These are phyloP conservation scores for Rhizoclosmatium sp. DNA, from an alignment of 192 early-diverging fungal genomes.

Conservation along the genomic window DNA sequence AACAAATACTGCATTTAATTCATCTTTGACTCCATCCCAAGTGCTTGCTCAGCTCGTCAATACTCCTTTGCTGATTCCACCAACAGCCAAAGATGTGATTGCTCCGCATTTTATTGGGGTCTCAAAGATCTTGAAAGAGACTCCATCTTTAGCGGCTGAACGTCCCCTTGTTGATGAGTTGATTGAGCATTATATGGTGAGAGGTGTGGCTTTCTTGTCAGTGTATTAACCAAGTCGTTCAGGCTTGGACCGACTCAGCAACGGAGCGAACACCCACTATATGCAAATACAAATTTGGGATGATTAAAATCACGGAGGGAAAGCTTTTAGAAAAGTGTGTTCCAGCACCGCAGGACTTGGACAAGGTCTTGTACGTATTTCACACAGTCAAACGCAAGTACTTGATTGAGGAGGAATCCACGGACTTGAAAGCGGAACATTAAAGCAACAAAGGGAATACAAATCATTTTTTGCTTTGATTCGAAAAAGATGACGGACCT, in stretches of 20 bases:
- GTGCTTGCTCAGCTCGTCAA: too few relatives aligned
- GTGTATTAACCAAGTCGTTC: too few relatives aligned
- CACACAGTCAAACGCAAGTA: neutral
- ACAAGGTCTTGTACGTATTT: neutral
- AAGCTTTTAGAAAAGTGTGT: constrained; percentile 6
- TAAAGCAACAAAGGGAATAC: too few relatives aligned
- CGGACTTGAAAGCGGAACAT: too few relatives aligned
- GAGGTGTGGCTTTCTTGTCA: too few relatives aligned
- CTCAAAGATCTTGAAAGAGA: neutral
- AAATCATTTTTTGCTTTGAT: too few relatives aligned
- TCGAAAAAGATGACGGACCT: neutral
- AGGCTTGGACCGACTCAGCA: too few relatives aligned
- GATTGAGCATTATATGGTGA: neutral
- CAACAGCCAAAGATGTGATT: neutral
- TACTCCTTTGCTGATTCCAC: neutral
- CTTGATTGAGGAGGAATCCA: neutral
- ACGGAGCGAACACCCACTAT: neutral
- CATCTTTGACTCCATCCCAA: neutral
- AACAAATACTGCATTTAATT: neutral
- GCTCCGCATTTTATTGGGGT: neutral
- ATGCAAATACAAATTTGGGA: neutral
- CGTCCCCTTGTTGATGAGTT: neutral
- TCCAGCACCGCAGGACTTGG: neutral
- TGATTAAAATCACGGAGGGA: neutral
- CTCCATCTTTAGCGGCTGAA: neutral